These are phyloP conservation scores for bread wheat (Triticum aestivum) DNA, from an alignment of 176 grass and related monocot species.

Conservation along the genomic window DNA sequence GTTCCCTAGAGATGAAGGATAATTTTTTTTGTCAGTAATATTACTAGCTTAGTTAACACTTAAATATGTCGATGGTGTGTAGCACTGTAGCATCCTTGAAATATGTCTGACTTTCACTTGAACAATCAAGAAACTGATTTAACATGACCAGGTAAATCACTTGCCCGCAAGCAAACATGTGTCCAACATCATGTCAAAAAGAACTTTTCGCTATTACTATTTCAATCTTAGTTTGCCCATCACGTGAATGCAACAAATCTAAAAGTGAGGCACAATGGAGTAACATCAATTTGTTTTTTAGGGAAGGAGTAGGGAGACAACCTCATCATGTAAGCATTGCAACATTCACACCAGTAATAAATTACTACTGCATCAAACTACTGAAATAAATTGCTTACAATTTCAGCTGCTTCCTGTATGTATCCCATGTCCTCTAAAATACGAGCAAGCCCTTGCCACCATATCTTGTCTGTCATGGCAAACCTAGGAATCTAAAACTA, in stretches of 20 bases:
- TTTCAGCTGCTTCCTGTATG: constrained; percentile 76
- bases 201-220: not conserved
- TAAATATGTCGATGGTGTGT: not conserved
- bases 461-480: constrained; percentile 54
- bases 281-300: not conserved
- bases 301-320: not conserved
- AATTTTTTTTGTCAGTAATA: not conserved
- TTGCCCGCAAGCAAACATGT: not conserved
- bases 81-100: not conserved
- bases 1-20: not conserved
- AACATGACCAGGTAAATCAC: not conserved
- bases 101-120: not conserved
- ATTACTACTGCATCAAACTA: not conserved
- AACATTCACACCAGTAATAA: not conserved
- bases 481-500: constrained; percentile 62
- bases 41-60: not conserved
- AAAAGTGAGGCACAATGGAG: not conserved
- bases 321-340: not conserved
- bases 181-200: not conserved
- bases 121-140: constrained; percentile 16
- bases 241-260: not conserved
- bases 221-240: not conserved
- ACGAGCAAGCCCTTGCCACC: constrained; percentile 89
- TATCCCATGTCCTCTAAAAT: constrained; percentile 62
- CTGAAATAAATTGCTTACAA: constrained; percentile 51